Evolutionary conservation across 2,329 filamentous ascomycete species (phyloP), one percentile per base, ranked within the genome.

Genomic region (Hymenoscyphus infarciens): DNA sequence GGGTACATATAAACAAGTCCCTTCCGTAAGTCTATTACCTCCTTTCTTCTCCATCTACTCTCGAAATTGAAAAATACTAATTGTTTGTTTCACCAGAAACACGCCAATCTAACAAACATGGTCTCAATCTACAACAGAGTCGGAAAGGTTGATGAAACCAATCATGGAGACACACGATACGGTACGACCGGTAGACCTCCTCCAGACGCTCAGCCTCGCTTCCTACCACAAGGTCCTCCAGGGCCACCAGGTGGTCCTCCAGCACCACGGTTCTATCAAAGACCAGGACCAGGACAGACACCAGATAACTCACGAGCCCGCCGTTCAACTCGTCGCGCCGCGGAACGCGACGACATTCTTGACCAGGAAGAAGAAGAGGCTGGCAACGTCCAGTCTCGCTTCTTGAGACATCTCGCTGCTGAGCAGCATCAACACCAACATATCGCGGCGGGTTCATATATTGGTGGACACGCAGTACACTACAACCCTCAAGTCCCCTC

Each of bases 1-100:
- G 0, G 57, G 60, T 15, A 56, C 22, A 0, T 65, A 66, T 31
- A 15, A 19, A 10, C 66, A 66, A 52, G 64, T 66, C 0, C 64
- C 64, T 2, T 66, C 64, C 8, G 42, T 49, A 49, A 11, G 42
- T 49, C 4, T 19, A 10, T 2, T 22, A 4, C 42, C 3, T 19
- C 7, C 10, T 49, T 49, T 22, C 42, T 22, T 49, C n/a, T 16
- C 1, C n/a, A 6, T 49, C 11, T 22, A 11, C n/a, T 49, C 11
- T 6, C 16, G 2, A 15, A 22, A 22, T 5, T 22, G 42, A 25
- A 10, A 49, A 11, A 13, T 25, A 19, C 45, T 49, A 25, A 49
- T 6, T 38, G 11, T 10, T 49, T 3, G 2, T 49, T 25, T 25
- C 45, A n/a, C 19, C 45, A 49, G 45, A 62, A 49, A 19, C 60